phyloP scores from a whole-genome alignment of 2,329 filamentous ascomycete genomes.

The Verruconis gallopava region DNA sequence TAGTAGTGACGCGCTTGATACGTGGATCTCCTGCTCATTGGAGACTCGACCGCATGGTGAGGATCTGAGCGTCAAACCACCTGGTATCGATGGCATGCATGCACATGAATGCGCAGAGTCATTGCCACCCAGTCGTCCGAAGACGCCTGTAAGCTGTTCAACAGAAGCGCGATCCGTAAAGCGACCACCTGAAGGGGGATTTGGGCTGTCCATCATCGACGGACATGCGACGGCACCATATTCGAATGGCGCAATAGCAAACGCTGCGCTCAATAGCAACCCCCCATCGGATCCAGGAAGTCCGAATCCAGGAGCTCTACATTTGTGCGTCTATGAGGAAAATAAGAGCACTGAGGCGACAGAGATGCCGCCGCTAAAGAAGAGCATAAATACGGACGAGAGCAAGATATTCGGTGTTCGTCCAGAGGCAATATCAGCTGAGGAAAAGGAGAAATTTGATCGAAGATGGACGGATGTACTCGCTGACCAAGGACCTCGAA shows the following conservation, averaged over 20 bases:
- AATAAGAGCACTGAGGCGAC: background rate
- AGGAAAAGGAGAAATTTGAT: background rate
- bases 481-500: background rate
- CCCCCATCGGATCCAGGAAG: background rate
- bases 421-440: background rate
- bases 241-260: background rate
- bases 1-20: conserved; percentile 12
- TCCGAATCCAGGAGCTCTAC: background rate
- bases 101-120: background rate
- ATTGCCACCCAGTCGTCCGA: background rate
- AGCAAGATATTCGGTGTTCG: too few relatives aligned
- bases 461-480: background rate
- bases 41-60: conserved; percentile 5
- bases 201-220: conserved; percentile 4
- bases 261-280: background rate
- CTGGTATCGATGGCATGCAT: background rate
- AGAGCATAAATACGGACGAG: too few relatives aligned
- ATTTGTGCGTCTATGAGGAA: too few relatives aligned
- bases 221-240: background rate
- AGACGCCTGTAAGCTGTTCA: background rate
- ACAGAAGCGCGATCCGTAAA: background rate
- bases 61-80: background rate
- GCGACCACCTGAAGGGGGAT: background rate
- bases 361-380: background rate
- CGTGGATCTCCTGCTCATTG: conserved; percentile 13